Conservation (phyloP, 2,329 filamentous ascomycete species). For the Mollisiaceae sp. region DNA sequence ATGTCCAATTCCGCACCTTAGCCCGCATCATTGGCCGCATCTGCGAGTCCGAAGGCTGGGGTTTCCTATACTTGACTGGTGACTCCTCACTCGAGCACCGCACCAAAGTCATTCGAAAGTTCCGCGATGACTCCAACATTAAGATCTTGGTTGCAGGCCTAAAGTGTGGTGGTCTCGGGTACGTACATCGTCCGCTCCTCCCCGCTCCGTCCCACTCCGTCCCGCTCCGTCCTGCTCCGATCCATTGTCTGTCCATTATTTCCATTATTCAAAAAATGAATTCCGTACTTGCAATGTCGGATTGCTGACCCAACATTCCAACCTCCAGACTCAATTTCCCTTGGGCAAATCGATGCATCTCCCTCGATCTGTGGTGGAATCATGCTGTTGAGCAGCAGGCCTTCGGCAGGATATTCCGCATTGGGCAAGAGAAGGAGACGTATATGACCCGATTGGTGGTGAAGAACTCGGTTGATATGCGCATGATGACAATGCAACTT, state of each 20-base stretch:
- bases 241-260: neutral
- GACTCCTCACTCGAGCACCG: conserved; percentile 51
- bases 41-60: conserved; percentile 56
- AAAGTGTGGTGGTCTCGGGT: conserved; percentile 56
- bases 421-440: conserved; percentile 66
- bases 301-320: neutral
- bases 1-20: conserved; percentile 62
- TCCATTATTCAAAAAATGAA: neutral
- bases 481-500: conserved; percentile 59
- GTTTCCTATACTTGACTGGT: conserved; percentile 49
- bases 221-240: neutral
- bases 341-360: conserved; percentile 53
- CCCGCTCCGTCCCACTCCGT: neutral
- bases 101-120: conserved; percentile 51
- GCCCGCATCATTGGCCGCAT: conserved; percentile 55
- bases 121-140: conserved; percentile 46
- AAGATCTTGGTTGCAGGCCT: conserved; percentile 60
- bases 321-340: conserved; percentile 58
- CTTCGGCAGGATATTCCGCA: conserved; percentile 63
- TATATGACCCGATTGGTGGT: conserved; percentile 63
- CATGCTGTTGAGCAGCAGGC: conserved; percentile 63
- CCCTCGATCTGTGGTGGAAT: conserved; percentile 47
- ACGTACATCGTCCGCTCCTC: conserved; percentile 24
- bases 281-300: neutral
- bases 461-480: conserved; percentile 61